Evolutionary conservation across 306 rosid species (phyloP), one percentile per base, ranked within the genome.

Genomic region (Glycyrrhiza uralensis): DNA sequence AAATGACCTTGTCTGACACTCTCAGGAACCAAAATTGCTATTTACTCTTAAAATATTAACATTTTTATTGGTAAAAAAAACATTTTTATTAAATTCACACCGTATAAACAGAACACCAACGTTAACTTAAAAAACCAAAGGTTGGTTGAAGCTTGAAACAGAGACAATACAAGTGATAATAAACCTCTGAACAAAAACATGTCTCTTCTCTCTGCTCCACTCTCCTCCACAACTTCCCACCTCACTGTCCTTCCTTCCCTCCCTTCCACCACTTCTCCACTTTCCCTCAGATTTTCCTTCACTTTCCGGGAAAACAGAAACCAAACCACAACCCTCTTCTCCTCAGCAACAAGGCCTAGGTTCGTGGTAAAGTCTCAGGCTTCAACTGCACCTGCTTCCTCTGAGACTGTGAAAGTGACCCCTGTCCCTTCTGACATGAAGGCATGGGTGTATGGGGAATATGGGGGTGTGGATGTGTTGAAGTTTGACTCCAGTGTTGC

Each of bases 371-470:
- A 28, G 28, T 84, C 90, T 20, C 89, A 87, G 69, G 59, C 93
- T 13, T 55, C 76, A 2, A 68, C 65, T 6, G 81, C 91, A 12
- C 88, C 96, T 64, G 80, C 88, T 65, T 80, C 95, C 3, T 33
- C 81, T 4, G 84, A 81, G 50, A 78, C 89, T 9, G 77, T 84
- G 3, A 83, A 83, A 32, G 80, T 76, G n/a, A 61, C 87, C 3
- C 14, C 76, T 9, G 47, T 91, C 1, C 87, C 96, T 10, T 66
- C 89, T 18, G 82, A 89, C 13, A 94, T 94, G 99, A 94, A 91
- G 81, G 97, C 96, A 0, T 93, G 98, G 98, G 85, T 93, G 0
- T 93, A 93, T 73, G 91, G 83, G 0, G 96, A 87, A 32, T 91
- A 93, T 62, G 98, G 97, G 4, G 81, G 86, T 55, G 88, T 89